phyloP scores from a whole-genome alignment of 495 filamentous ascomycete genomes.

The Barbatosphaeria neglecta region DNA sequence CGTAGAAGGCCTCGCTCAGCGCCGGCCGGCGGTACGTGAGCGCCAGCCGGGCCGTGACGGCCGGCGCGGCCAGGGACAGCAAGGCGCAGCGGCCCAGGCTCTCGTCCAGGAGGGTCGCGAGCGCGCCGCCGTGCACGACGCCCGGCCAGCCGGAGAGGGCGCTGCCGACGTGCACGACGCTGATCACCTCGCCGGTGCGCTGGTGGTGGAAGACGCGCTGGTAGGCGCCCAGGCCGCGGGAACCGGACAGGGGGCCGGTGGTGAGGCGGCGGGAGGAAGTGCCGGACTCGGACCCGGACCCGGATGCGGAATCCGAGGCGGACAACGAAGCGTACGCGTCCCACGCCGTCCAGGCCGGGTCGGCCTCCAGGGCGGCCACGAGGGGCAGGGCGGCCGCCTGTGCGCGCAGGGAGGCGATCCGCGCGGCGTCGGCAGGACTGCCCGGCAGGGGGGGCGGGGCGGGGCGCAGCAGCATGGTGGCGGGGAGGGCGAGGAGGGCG shows the following conservation, averaged over 20 bases:
- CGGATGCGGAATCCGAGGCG: slow-evolving; percentile 11
- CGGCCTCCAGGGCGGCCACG: slow-evolving; percentile 37
- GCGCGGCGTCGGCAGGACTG: slow-evolving; percentile 19
- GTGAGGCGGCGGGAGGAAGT: slow-evolving; percentile 18
- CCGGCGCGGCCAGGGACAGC: slow-evolving; percentile 28
- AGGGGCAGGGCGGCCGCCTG: slow-evolving; percentile 35
- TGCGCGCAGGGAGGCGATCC: slow-evolving; percentile 16
- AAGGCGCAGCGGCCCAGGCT: slow-evolving; percentile 42
- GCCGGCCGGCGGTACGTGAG: slow-evolving; percentile 51
- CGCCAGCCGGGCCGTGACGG: slow-evolving; percentile 54
- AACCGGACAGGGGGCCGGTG: slow-evolving; percentile 29
- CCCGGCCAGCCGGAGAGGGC: slow-evolving; percentile 62
- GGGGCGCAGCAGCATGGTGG: slow-evolving; percentile 23
- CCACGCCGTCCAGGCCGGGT: slow-evolving; percentile 42
- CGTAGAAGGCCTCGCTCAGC: slow-evolving; percentile 48
- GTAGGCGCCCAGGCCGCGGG: slow-evolving; percentile 33
- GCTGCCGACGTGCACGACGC: slow-evolving; percentile 52
- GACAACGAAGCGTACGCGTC: slow-evolving; percentile 44
- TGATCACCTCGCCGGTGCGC: slow-evolving; percentile 26
- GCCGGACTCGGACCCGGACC: neutral
- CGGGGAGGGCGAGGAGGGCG: slow-evolving; percentile 14
- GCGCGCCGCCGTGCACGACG: slow-evolving; percentile 62
- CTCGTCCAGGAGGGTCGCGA: slow-evolving; percentile 65
- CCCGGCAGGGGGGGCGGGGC: slow-evolving; percentile 17
- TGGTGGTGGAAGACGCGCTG: slow-evolving; percentile 36